A percentile compares a stretch with the other conserved stretches of the same genome.
Conservation (phyloP, 371 early-diverging fungal species). For the Actinomortierella wolfii region DNA sequence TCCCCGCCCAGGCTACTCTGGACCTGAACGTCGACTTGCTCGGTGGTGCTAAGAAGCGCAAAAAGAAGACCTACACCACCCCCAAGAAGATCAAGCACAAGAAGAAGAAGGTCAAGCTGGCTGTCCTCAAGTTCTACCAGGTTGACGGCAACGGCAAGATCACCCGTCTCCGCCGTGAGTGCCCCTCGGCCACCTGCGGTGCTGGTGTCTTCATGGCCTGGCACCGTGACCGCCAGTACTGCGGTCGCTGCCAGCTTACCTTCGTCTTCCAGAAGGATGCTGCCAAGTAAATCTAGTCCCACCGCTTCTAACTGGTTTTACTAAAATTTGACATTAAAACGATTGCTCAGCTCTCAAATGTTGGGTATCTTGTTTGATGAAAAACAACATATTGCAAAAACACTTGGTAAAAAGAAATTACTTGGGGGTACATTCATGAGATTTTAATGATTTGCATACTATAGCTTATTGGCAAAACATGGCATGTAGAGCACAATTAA, state of each 20-base stretch:
- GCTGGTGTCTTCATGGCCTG: slow-evolving; percentile 99
- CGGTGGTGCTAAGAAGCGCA: slow-evolving; percentile 98
- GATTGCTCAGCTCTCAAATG: too few species aligned
- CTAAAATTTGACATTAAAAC: neutral
- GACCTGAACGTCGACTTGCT: slow-evolving; percentile 78
- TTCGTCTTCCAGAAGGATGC: slow-evolving; percentile 62
- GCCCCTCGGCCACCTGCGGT: slow-evolving; percentile 94
- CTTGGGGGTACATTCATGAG: too few species aligned
- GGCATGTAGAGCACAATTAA: too few species aligned
- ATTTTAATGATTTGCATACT: too few species aligned
- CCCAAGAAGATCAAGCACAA: slow-evolving; percentile 99
- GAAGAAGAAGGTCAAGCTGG: slow-evolving; percentile 97
- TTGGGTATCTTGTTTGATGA: too few species aligned
- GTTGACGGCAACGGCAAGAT: slow-evolving; percentile 97
- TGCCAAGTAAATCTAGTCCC: slow-evolving; percentile 14
- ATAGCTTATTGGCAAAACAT: too few species aligned
- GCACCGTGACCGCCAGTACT: slow-evolving; percentile 96
- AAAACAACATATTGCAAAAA: too few species aligned
- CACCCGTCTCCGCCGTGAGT: slow-evolving; percentile 97
- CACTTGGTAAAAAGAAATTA: too few species aligned
- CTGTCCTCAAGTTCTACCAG: slow-evolving; percentile 98
- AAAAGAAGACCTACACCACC: slow-evolving; percentile 99
- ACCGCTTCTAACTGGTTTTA: neutral
- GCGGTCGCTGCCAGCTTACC: slow-evolving; percentile 72
- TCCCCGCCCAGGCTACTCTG: slow-evolving; percentile 90